Evolutionary conservation across 257 asterid species (phyloP).

Genomic region (Solanum etuberosum): DNA sequence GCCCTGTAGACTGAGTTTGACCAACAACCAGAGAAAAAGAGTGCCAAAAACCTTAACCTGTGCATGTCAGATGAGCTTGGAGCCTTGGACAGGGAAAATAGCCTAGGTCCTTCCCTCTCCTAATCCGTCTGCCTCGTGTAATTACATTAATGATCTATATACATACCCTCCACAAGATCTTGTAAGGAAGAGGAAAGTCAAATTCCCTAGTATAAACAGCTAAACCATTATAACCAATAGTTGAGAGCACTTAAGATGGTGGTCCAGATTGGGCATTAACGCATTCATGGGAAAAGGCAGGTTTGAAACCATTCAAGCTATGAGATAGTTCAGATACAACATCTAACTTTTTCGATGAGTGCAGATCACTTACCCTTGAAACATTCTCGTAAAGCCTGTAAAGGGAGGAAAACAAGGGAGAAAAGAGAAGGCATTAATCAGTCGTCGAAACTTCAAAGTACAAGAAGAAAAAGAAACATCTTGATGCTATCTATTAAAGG

Average conservation of each 20-base stretch:
- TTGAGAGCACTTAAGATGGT: neutral
- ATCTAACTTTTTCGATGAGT: neutral
- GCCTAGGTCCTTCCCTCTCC: neutral
- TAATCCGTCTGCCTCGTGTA: neutral
- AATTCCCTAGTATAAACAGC: neutral
- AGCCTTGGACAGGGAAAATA: neutral
- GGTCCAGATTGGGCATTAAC: neutral
- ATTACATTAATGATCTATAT: neutral
- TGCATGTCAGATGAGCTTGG: neutral
- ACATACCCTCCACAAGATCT: neutral
- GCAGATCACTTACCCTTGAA: conserved; percentile 38
- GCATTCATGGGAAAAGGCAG: neutral
- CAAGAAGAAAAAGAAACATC: neutral
- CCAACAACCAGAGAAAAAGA: neutral
- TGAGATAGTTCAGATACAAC: neutral
- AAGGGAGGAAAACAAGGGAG: neutral
- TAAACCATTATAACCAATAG: neutral
- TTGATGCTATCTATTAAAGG: neutral
- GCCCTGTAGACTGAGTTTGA: neutral
- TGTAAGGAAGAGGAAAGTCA: neutral
- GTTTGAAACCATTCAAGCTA: neutral
- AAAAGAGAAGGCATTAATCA: neutral
- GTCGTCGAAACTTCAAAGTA: neutral
- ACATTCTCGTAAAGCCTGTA: conserved; percentile 69
- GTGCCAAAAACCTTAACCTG: neutral